phyloP scores from a whole-genome alignment of 257 asterid species.

The Rehmannia glutinosa region DNA sequence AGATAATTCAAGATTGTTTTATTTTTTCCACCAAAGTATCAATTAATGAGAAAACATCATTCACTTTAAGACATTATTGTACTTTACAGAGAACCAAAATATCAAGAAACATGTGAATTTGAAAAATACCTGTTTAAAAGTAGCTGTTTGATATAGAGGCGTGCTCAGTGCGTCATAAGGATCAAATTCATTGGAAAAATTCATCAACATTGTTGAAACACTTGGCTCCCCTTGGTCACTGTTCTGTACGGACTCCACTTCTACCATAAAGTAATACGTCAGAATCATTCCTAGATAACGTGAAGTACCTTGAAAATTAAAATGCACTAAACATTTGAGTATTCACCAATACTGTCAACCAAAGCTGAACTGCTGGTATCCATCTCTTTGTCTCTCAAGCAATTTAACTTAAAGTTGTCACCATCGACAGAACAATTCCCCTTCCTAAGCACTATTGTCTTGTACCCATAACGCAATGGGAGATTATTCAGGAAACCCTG shows the following conservation, averaged over 20 bases:
- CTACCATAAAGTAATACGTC: constrained; percentile 30
- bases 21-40: not conserved
- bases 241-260: constrained; percentile 23
- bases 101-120: not conserved
- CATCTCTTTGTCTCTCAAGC: constrained; percentile 56
- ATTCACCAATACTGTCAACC: constrained; percentile 37
- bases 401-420: constrained; percentile 38
- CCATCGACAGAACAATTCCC: constrained; percentile 20
- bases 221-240: constrained; percentile 45
- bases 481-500: constrained; percentile 38
- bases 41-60: not conserved
- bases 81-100: not conserved
- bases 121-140: constrained; percentile 83
- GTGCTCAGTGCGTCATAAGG: constrained; percentile 86
- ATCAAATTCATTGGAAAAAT: constrained; percentile 79
- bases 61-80: not conserved
- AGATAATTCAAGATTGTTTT: not conserved
- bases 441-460: constrained; percentile 14
- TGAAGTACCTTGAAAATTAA: not conserved
- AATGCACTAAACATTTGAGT: constrained; percentile 35
- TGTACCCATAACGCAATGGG: constrained; percentile 35
- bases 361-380: constrained; percentile 51
- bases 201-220: constrained; percentile 84
- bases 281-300: not conserved
- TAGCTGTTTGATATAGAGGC: constrained; percentile 96